Conservation (phyloP, 495 filamentous ascomycete species). For the Podospora appendiculata region DNA sequence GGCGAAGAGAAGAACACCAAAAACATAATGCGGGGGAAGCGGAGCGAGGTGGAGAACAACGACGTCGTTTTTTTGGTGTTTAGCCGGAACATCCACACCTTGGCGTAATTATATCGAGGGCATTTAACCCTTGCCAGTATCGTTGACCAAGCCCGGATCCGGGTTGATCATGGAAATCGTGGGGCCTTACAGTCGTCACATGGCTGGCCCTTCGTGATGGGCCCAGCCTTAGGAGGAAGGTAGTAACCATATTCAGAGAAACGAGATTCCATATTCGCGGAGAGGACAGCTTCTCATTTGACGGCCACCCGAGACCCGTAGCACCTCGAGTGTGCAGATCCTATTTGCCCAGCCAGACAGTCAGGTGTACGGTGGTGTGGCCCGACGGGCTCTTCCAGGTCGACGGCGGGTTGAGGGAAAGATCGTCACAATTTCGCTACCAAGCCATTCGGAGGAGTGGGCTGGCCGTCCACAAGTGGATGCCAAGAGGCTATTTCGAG, state of each 20-base stretch:
- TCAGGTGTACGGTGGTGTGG: no score
- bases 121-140: not conserved
- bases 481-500: no score
- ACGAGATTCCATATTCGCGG: not conserved
- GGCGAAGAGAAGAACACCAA: not conserved
- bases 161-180: not conserved
- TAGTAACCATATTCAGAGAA: not conserved
- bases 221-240: not conserved
- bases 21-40: not conserved
- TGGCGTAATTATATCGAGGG: not conserved
- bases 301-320: no score
- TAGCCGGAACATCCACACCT: not conserved
- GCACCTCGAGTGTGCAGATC: no score
- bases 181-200: not conserved
- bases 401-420: no score
- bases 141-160: not conserved
- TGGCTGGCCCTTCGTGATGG: not conserved
- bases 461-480: no score
- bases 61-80: not conserved
- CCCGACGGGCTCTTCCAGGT: no score
- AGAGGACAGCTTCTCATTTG: no score
- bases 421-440: no score
- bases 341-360: no score
- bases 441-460: no score
- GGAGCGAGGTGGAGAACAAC: not conserved